phyloP scores from a whole-genome alignment of 2,329 filamentous ascomycete species.

The Colletotrichum tamarilloi region DNA sequence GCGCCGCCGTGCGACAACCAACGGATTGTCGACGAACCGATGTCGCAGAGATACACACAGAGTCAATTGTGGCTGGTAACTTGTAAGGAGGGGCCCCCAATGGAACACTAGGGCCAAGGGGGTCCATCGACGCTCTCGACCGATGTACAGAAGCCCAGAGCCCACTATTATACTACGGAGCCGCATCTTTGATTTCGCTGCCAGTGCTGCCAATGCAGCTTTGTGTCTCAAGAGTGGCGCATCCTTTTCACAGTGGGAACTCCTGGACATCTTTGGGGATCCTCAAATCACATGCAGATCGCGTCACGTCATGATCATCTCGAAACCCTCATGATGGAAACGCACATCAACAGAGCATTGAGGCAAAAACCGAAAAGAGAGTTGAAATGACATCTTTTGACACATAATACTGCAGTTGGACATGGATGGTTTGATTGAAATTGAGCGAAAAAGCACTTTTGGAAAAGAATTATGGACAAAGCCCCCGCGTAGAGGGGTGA shows the following conservation, averaged over 20 bases:
- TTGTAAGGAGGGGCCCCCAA: neutral
- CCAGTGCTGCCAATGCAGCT: neutral
- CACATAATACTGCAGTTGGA: neutral
- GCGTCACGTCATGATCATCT: conserved; percentile 25
- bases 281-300: conserved; percentile 29
- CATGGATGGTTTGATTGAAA: neutral
- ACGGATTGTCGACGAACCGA: neutral
- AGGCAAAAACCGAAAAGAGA: neutral
- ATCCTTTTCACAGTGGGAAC: neutral
- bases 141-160: neutral
- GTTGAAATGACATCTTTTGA: neutral
- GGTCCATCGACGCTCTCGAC: neutral
- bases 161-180: conserved; percentile 19
- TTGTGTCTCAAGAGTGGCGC: conserved; percentile 10
- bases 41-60: neutral
- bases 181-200: conserved; percentile 21
- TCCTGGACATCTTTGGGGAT: conserved; percentile 7
- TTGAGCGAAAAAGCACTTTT: neutral
- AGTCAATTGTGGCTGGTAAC: neutral
- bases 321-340: conserved; percentile 1
- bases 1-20: neutral
- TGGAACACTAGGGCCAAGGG: neutral
- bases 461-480: neutral
- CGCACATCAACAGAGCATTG: neutral
- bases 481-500: neutral